Evolutionary conservation across 805 yeast genomes (phyloP).

Genomic region (Sungouiella thailandica): DNA sequence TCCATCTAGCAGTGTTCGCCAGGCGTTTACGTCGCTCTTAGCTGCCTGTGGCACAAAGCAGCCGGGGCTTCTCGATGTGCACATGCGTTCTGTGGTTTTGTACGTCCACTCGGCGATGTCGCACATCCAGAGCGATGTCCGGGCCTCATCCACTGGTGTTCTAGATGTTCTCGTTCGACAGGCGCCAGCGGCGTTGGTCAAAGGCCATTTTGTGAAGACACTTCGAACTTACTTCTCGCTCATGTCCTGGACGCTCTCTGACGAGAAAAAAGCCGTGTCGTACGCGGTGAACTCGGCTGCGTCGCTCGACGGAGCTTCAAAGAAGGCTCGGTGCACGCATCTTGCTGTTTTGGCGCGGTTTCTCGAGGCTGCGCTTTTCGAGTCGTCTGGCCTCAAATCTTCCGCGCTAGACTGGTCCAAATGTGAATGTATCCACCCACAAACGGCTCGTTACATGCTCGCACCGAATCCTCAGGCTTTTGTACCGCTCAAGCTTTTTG

Average conservation of each 20-base stretch:
- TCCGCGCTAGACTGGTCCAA: constrained; percentile 12
- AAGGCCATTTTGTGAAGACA: constrained; percentile 65
- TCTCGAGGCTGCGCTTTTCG: constrained; percentile 39
- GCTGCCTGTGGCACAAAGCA: constrained; percentile 44
- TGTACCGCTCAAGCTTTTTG: constrained; percentile 56
- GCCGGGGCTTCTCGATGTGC: constrained; percentile 54
- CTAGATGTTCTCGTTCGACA: constrained; percentile 53
- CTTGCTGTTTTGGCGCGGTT: constrained; percentile 40
- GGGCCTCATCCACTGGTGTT: constrained; percentile 70
- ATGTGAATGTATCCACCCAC: constrained; percentile 35
- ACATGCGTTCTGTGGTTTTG: constrained; percentile 56
- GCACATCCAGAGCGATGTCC: constrained; percentile 71
- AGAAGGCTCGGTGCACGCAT: constrained; percentile 38
- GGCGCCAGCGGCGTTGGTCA: constrained; percentile 51
- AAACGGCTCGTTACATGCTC: constrained; percentile 50
- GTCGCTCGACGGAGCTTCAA: constrained; percentile 28
- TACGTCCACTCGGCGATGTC: constrained; percentile 91
- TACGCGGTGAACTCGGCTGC: constrained; percentile 31
- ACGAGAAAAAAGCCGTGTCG: constrained; percentile 31
- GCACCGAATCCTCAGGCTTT: constrained; percentile 53
- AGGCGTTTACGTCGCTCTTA: constrained; percentile 46
- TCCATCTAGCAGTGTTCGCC: constrained; percentile 59
- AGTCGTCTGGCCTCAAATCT: constrained; percentile 15
- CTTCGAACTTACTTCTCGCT: constrained; percentile 63
- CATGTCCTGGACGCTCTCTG: constrained; percentile 64